phyloP scores from a whole-genome alignment of 768 basidiomycete genomes.

The Russula sp. region DNA sequence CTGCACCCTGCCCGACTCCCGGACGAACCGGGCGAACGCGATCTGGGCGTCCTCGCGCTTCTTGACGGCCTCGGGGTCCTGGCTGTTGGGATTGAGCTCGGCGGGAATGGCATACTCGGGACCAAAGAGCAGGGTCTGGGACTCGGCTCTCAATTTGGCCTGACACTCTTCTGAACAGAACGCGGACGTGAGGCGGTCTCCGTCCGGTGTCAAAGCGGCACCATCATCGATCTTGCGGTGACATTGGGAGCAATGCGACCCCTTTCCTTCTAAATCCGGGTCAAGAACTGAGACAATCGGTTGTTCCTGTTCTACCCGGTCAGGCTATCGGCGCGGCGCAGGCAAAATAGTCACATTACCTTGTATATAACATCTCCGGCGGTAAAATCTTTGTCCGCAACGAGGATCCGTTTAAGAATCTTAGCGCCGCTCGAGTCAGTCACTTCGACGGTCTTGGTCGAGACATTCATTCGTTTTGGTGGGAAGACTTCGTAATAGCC shows the following conservation, averaged over 20 bases:
- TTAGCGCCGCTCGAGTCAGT: constrained; percentile 28
- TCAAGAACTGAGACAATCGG: constrained; percentile 70
- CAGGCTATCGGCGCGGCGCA: neutral
- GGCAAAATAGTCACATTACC: constrained; percentile 34
- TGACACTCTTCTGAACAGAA: constrained; percentile 75
- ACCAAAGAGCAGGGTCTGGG: constrained; percentile 66
- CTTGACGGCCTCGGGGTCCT: constrained; percentile 33
- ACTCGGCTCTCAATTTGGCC: constrained; percentile 48
- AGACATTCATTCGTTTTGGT: constrained; percentile 62
- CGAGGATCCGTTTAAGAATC: constrained; percentile 42
- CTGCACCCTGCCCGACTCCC: constrained; percentile 39
- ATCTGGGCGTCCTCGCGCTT: constrained; percentile 54
- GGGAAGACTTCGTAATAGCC: constrained; percentile 78
- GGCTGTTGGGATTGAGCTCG: constrained; percentile 30
- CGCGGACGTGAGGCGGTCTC: constrained; percentile 49
- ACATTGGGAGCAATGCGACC: constrained; percentile 70
- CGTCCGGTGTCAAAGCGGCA: constrained; percentile 39
- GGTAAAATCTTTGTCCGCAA: constrained; percentile 60
- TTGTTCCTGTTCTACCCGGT: constrained; percentile 48
- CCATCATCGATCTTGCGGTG: constrained; percentile 50
- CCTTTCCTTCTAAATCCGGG: constrained; percentile 58
- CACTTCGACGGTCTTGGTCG: constrained; percentile 39
- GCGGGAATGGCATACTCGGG: constrained; percentile 54
- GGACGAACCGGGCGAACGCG: constrained; percentile 51
- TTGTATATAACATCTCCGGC: constrained; percentile 74